phyloP scores from a whole-genome alignment of 2,329 filamentous ascomycete genomes.

The Phoma sp. region DNA sequence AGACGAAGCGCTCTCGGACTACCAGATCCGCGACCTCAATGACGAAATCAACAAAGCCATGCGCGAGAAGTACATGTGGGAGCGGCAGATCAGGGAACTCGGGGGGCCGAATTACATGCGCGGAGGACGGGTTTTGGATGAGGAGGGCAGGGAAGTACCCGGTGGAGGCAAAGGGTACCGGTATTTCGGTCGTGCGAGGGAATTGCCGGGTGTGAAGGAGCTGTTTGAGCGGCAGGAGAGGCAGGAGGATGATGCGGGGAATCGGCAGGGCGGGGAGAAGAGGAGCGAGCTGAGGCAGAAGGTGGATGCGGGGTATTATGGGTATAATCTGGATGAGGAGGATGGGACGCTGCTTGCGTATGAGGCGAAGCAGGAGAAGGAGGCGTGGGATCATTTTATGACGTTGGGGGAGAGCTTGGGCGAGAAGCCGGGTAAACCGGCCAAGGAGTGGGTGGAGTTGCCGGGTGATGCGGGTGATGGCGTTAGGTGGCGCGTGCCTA shows the following conservation, averaged over 20 bases:
- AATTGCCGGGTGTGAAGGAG: constrained; percentile 94
- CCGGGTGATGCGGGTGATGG: constrained; percentile 89
- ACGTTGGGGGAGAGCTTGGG: constrained; percentile 57
- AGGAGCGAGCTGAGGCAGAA: constrained; percentile 73
- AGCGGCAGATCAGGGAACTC: constrained; percentile 91
- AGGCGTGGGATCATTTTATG: constrained; percentile 74
- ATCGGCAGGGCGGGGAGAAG: constrained; percentile 69
- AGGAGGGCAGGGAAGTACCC: constrained; percentile 62
- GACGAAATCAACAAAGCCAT: constrained; percentile 99
- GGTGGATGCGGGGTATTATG: constrained; percentile 95
- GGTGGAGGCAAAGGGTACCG: constrained; percentile 86
- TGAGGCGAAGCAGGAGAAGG: constrained; percentile 81
- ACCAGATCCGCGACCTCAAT: constrained; percentile 96
- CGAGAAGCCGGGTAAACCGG: constrained; percentile 32
- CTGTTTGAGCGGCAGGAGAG: constrained; percentile 55
- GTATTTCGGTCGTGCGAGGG: constrained; percentile 81
- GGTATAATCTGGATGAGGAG: constrained; percentile 91
- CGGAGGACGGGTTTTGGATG: constrained; percentile 60
- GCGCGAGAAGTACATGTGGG: constrained; percentile 99
- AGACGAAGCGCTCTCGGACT: constrained; percentile 88
- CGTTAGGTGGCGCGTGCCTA: constrained; percentile 80
- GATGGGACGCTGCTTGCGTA: constrained; percentile 80
- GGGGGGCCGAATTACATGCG: constrained; percentile 99
- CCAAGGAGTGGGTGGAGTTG: constrained; percentile 74
- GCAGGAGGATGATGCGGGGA: constrained; percentile 55